phyloP scores from a whole-genome alignment of 1,139 yeast genomes.

The Debaryomyces singareniensis region DNA sequence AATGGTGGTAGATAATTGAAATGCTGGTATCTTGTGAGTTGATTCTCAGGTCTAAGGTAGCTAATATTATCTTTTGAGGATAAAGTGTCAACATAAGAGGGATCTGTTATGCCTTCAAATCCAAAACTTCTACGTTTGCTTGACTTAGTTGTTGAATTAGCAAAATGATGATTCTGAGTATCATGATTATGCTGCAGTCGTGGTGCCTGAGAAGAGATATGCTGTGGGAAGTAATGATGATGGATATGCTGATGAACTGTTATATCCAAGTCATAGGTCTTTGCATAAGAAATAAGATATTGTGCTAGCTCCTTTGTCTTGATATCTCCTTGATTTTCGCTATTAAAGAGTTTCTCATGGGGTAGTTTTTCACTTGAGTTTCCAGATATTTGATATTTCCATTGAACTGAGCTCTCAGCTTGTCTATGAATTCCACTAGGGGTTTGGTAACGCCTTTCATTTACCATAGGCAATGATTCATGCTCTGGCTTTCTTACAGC shows the following conservation, averaged over 20 bases:
- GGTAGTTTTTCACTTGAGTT: slow-evolving; percentile 7
- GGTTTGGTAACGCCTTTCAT: background rate
- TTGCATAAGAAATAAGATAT: slow-evolving; percentile 56
- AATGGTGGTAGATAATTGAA: slow-evolving; percentile 69
- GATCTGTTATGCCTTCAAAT: background rate
- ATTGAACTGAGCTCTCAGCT: slow-evolving; percentile 16
- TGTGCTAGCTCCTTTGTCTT: slow-evolving; percentile 48
- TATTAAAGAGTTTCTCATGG: slow-evolving; percentile 24
- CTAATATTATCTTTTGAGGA: slow-evolving; percentile 3
- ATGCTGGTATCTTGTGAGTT: slow-evolving; percentile 56
- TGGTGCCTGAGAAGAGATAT: background rate
- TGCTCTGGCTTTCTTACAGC: background rate
- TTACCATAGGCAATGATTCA: background rate
- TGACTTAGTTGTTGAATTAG: slow-evolving; percentile 6
- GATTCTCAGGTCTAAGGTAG: slow-evolving; percentile 50
- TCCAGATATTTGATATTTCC: slow-evolving; percentile 25
- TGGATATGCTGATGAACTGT: slow-evolving; percentile 84
- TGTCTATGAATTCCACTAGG: background rate
- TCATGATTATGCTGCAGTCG: slow-evolving; percentile 11
- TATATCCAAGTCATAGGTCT: slow-evolving; percentile 50
- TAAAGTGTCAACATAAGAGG: background rate
- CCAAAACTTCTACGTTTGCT: background rate
- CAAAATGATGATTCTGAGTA: slow-evolving; percentile 4
- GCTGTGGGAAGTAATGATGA: slow-evolving; percentile 41
- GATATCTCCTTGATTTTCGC: slow-evolving; percentile 40